A percentile compares a stretch with the other conserved stretches of the same genome.
These are phyloP conservation scores for Lecanicillium sp. DNA, from an alignment of 2,329 filamentous ascomycete species.

Conservation along the genomic window DNA sequence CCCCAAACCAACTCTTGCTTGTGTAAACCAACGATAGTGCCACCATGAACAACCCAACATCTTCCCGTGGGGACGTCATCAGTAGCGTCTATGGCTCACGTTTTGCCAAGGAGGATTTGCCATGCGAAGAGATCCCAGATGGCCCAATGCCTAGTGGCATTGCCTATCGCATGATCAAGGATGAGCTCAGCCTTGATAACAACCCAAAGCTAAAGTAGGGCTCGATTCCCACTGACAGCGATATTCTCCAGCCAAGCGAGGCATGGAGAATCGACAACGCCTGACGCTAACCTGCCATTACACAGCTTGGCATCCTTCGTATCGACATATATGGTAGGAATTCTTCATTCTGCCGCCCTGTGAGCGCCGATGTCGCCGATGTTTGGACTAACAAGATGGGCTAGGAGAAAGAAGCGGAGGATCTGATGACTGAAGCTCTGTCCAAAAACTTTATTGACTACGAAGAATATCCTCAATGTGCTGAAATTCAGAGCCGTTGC, in stretches of 20 bases:
- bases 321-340: conserved; percentile 83
- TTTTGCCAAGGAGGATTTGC: conserved; percentile 75
- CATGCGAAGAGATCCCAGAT: conserved; percentile 80
- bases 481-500: conserved; percentile 86
- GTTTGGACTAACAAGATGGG: background rate
- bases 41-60: too few relatives aligned
- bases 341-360: too few relatives aligned
- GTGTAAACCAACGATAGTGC: too few relatives aligned
- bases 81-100: conserved; percentile 82
- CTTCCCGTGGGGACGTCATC: too few relatives aligned
- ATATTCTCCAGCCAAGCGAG: too few relatives aligned
- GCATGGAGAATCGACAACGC: background rate
- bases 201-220: conserved; percentile 78
- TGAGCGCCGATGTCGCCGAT: conserved; percentile 7
- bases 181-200: conserved; percentile 84
- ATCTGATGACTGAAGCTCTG: conserved; percentile 88
- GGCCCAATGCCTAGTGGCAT: conserved; percentile 83
- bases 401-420: conserved; percentile 91
- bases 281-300: conserved; percentile 5
- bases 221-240: too few relatives aligned
- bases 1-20: too few relatives aligned
- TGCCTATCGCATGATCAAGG: conserved; percentile 96
- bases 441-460: conserved; percentile 95
- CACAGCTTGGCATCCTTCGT: conserved; percentile 84
- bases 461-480: conserved; percentile 74